Conservation (phyloP, 768 basidiomycete genomes). For the Auriscalpium microsporum region DNA sequence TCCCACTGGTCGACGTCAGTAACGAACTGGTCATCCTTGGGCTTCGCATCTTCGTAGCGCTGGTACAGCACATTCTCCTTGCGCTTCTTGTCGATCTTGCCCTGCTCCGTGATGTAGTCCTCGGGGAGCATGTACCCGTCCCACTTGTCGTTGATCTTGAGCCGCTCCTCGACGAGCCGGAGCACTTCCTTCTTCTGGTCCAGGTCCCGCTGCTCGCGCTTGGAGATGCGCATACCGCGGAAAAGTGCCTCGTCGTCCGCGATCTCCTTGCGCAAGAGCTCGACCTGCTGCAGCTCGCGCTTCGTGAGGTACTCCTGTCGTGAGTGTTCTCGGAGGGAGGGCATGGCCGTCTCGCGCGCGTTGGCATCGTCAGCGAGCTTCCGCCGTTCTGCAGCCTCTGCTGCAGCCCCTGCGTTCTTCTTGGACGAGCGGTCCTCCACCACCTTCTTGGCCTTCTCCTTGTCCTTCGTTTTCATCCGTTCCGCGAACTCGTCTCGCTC, state of each 20-base stretch:
- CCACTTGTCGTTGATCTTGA: slow-evolving; percentile 90
- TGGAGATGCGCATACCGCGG: slow-evolving; percentile 83
- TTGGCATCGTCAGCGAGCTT: slow-evolving; percentile 60
- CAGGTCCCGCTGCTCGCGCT: slow-evolving; percentile 70
- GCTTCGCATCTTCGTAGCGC: slow-evolving; percentile 90
- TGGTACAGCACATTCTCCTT: slow-evolving; percentile 87
- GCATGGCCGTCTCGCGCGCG: slow-evolving; percentile 42
- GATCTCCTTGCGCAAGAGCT: slow-evolving; percentile 86
- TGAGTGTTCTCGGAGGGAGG: slow-evolving; percentile 78
- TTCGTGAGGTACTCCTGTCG: slow-evolving; percentile 95
- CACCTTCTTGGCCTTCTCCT: slow-evolving; percentile 79
- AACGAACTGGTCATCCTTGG: slow-evolving; percentile 87
- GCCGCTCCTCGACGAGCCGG: slow-evolving; percentile 84
- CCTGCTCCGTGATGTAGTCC: slow-evolving; percentile 97
- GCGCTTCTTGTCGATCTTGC: slow-evolving; percentile 95
- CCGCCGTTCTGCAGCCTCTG: slow-evolving; percentile 75
- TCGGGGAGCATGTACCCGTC: slow-evolving; percentile 97
- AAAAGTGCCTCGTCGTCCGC: slow-evolving; percentile 91
- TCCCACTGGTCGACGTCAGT: slow-evolving; percentile 99
- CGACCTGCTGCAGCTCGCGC: slow-evolving; percentile 93
- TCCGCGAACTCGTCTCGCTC: slow-evolving; percentile 94
- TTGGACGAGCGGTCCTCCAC: slow-evolving; percentile 89
- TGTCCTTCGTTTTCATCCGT: slow-evolving; percentile 75
- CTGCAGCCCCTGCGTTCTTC: slow-evolving; percentile 50
- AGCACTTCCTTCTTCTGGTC: slow-evolving; percentile 90